These are phyloP conservation scores for Chondrus crispus DNA, from an alignment of 23 red algal genomes.

Conservation along the genomic window DNA sequence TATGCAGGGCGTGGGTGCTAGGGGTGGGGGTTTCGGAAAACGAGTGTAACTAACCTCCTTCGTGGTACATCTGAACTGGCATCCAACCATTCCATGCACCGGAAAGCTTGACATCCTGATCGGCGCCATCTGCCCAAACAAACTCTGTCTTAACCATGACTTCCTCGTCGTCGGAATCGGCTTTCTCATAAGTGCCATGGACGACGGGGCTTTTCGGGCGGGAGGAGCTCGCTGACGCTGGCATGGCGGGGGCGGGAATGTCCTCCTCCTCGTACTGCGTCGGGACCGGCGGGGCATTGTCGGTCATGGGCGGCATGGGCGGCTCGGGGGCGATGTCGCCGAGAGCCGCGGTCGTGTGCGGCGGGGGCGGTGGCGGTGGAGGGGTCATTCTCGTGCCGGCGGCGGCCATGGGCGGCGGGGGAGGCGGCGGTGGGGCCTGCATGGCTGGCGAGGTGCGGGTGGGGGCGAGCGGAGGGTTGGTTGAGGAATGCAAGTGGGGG, in stretches of 20 bases:
- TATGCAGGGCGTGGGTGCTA: not conserved
- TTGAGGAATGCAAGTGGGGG: not conserved
- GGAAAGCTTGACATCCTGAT: constrained; percentile 85
- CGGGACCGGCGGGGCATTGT: not conserved
- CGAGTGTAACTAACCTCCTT: constrained; percentile 51
- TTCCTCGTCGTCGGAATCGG: constrained; percentile 70
- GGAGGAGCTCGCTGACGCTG: not conserved
- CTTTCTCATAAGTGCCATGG: constrained; percentile 68
- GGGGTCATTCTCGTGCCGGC: not conserved
- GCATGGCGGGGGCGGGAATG: constrained; percentile 10
- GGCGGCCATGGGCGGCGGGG: not conserved
- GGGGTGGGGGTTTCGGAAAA: not conserved
- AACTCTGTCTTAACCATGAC: constrained; percentile 97
- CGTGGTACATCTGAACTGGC: constrained; percentile 95
- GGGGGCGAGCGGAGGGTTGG: not conserved
- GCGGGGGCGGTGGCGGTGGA: constrained; percentile 1
- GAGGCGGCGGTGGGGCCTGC: constrained; percentile 24
- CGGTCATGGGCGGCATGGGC: not conserved
- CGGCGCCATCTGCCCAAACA: constrained; percentile 93
- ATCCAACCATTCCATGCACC: constrained; percentile 95
- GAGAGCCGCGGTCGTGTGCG: not conserved
- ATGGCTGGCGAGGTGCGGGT: not conserved
- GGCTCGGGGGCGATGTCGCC: not conserved
- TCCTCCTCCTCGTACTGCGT: constrained; percentile 7
- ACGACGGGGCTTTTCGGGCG: constrained; percentile 72